These are phyloP conservation scores for Penicillium maclennaniae DNA, from an alignment of 495 filamentous ascomycete species.

Conservation along the genomic window DNA sequence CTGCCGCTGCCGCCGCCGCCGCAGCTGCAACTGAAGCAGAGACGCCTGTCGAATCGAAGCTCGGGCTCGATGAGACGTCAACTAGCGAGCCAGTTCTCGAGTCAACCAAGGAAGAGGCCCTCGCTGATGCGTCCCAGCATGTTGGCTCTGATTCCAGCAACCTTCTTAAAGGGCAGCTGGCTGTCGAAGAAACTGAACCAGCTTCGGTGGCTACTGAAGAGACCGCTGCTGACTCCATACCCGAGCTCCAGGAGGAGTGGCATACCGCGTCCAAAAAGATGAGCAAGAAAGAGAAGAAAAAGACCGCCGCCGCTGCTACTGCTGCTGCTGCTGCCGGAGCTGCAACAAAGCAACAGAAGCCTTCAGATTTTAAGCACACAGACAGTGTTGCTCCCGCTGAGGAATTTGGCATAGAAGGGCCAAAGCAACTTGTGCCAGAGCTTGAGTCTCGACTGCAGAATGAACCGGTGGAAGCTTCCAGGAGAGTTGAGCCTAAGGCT, in stretches of 20 bases:
- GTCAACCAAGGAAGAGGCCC: not conserved
- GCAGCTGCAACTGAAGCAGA: constrained; percentile 12
- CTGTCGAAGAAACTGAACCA: too few species aligned
- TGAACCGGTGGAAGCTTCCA: not conserved
- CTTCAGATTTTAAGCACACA: not conserved
- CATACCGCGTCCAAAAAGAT: constrained; percentile 18
- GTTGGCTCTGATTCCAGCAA: too few species aligned
- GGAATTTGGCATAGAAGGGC: not conserved
- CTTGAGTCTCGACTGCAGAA: constrained; percentile 4
- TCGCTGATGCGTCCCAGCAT: not conserved
- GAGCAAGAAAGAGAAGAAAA: constrained; percentile 43
- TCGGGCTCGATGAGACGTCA: constrained; percentile 4
- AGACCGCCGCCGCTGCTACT: constrained; percentile 18
- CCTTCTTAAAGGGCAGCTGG: too few species aligned
- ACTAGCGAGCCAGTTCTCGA: not conserved
- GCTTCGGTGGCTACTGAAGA: too few species aligned
- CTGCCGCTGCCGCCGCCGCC: constrained; percentile 14
- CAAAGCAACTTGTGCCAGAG: not conserved
- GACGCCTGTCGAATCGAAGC: not conserved
- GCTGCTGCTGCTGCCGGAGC: not conserved
- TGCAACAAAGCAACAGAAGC: not conserved
- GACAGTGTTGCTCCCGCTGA: constrained; percentile 3
- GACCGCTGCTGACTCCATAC: too few species aligned
- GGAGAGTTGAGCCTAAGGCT: not conserved
- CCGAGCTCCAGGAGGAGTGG: not conserved